Evolutionary conservation across 768 basidiomycete species (phyloP).

Genomic region (Panellus pusillus): DNA sequence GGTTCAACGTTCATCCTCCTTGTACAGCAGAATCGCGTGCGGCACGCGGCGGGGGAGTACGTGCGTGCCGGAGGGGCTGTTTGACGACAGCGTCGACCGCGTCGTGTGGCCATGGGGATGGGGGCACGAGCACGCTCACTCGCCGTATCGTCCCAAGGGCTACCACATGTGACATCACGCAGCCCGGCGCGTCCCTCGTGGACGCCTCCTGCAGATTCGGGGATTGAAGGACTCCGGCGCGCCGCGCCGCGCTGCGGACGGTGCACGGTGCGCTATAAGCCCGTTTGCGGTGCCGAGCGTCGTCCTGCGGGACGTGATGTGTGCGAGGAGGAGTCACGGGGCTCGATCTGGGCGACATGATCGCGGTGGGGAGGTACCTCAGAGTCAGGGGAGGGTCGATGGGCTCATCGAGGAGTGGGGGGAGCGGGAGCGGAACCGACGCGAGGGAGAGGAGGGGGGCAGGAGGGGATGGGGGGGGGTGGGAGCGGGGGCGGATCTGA

Average conservation of each 20-base stretch:
- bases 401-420: constrained; percentile 80
- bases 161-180: constrained; percentile 92
- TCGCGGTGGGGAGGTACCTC: constrained; percentile 80
- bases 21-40: constrained; percentile 96
- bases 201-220: constrained; percentile 90
- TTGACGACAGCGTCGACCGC: constrained; percentile 90
- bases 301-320: constrained; percentile 67
- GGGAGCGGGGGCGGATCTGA: constrained; percentile 55
- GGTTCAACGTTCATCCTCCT: constrained; percentile 96
- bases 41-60: constrained; percentile 92
- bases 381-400: constrained; percentile 74
- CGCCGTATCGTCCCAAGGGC: constrained; percentile 82
- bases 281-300: constrained; percentile 92
- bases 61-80: constrained; percentile 96
- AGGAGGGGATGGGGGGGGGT: no score
- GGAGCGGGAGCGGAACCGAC: constrained; percentile 56
- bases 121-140: constrained; percentile 99
- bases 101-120: no score
- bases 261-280: no score
- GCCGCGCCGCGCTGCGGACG: constrained; percentile 80
- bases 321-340: constrained; percentile 78
- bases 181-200: constrained; percentile 89
- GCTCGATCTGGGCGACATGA: constrained; percentile 76
- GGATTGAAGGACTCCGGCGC: constrained; percentile 87
- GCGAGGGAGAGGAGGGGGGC: no score